Conservation (phyloP, 2,329 filamentous ascomycete species). For the Fusarium luffae region DNA sequence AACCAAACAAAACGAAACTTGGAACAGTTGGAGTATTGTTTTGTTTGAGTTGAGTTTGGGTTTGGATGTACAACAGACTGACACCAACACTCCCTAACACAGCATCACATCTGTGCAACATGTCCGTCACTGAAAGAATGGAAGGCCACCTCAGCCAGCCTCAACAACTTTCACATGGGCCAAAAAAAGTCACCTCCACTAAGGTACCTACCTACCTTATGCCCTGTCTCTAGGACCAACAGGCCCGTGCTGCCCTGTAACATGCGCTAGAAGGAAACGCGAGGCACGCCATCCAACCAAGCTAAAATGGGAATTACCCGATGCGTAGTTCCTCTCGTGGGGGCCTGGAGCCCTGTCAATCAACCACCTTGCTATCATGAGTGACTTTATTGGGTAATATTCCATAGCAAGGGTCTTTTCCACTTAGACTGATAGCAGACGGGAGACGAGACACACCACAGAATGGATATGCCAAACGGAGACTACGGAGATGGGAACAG, state of each 20-base stretch:
- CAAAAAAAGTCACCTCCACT: conserved; percentile 15
- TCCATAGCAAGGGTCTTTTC: conserved; percentile 14
- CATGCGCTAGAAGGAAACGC: conserved; percentile 27
- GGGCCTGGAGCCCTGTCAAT: conserved; percentile 45
- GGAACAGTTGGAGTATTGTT: conserved; percentile 14
- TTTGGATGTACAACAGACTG: background rate
- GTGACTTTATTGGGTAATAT: conserved; percentile 42
- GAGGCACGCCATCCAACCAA: conserved; percentile 39
- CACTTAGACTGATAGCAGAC: background rate
- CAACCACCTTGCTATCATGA: conserved; percentile 44
- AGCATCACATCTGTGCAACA: conserved; percentile 5
- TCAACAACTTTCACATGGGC: conserved; percentile 35
- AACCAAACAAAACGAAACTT: conserved; percentile 3
- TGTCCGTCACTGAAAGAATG: conserved; percentile 11
- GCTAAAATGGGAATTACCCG: conserved; percentile 39
- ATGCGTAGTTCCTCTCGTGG: conserved; percentile 41
- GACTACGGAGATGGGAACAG: conserved; percentile 36
- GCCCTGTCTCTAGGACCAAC: conserved; percentile 5
- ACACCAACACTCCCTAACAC: background rate
- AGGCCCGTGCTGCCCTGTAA: conserved; percentile 1
- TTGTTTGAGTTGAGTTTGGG: background rate
- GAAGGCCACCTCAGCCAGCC: background rate
- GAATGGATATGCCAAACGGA: conserved; percentile 30
- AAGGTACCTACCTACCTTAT: background rate
- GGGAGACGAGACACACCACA: conserved; percentile 17